Evolutionary conservation across 2,329 filamentous ascomycete genomes (phyloP).

Genomic region (Calonectria montana): DNA sequence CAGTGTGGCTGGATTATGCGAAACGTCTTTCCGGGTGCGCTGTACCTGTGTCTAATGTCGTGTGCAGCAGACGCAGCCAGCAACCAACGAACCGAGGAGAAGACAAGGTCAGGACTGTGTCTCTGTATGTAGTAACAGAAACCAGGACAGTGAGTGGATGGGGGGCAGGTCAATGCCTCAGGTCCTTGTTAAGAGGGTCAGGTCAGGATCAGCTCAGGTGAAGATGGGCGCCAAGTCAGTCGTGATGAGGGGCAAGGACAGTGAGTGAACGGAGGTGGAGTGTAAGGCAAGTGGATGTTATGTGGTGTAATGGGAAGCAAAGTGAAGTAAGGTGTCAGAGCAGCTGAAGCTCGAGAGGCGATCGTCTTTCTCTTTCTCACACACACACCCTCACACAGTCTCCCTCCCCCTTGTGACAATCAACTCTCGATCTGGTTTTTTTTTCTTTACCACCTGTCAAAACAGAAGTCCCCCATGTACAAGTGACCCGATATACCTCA

Average conservation of each 20-base stretch:
- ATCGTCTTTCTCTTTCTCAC: constrained; percentile 5
- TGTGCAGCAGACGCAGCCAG: constrained; percentile 9
- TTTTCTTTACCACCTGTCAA: constrained; percentile 18
- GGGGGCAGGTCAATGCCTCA: constrained; percentile 15
- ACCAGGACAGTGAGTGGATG: constrained; percentile 8
- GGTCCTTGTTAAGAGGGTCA: constrained; percentile 21
- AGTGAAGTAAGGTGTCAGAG: constrained; percentile 5
- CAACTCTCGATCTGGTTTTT: constrained; percentile 12
- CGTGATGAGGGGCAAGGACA: constrained; percentile 9
- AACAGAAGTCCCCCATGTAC: constrained; percentile 28
- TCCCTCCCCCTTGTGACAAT: neutral
- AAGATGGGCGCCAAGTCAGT: constrained; percentile 13
- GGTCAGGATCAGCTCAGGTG: constrained; percentile 32
- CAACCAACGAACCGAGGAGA: constrained; percentile 28
- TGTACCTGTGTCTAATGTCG: neutral
- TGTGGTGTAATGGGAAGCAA: constrained; percentile 16
- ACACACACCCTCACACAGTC: neutral
- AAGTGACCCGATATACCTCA: constrained; percentile 37
- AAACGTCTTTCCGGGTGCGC: constrained; percentile 13
- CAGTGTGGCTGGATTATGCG: constrained; percentile 39
- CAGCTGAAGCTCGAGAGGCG: neutral
- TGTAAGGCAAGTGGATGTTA: constrained; percentile 12
- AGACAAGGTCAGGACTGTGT: constrained; percentile 11
- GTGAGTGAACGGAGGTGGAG: constrained; percentile 17
- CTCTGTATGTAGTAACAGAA: constrained; percentile 1